Percentiles rank a stretch among this genome's conserved stretches.
These are phyloP conservation scores for Lentinula novae-zelandiae DNA, from an alignment of 1,284 basidiomycete genomes.

Conservation along the genomic window DNA sequence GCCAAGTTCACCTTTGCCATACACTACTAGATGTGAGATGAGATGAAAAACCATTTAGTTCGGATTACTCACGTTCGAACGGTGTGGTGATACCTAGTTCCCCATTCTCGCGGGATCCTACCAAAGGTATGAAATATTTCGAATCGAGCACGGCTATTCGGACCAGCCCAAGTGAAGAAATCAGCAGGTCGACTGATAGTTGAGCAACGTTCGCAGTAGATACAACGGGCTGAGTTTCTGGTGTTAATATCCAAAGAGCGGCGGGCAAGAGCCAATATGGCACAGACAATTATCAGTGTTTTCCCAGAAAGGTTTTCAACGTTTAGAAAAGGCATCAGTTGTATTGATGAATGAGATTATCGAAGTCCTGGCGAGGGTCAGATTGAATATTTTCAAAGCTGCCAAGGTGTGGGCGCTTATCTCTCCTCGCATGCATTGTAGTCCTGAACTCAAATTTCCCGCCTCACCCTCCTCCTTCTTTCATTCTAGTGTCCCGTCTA, in stretches of 20 bases:
- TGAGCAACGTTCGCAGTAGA: constrained; percentile 79
- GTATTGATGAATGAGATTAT: not conserved
- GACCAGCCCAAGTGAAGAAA: constrained; percentile 56
- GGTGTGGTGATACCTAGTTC: constrained; percentile 62
- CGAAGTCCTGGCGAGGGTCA: not conserved
- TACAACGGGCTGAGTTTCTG: constrained; percentile 62
- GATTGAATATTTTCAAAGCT: too few relatives aligned
- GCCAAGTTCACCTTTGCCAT: constrained; percentile 45
- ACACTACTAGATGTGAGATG: constrained; percentile 42
- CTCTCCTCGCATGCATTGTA: too few relatives aligned
- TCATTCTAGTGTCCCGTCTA: too few relatives aligned
- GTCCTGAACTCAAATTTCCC: too few relatives aligned
- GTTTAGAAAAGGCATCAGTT: constrained; percentile 34
- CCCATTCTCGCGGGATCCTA: constrained; percentile 61
- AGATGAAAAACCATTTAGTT: not conserved
- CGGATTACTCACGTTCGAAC: constrained; percentile 56
- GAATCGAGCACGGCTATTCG: constrained; percentile 62
- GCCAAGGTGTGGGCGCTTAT: too few relatives aligned
- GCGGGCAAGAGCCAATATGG: not conserved
- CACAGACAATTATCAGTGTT: constrained; percentile 48
- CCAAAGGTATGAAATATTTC: constrained; percentile 61
- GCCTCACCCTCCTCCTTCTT: too few relatives aligned
- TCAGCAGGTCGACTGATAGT: constrained; percentile 70
- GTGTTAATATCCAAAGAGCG: constrained; percentile 12
- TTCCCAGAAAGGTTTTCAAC: constrained; percentile 39